Evolutionary conservation across 2,329 filamentous ascomycete species (phyloP).

Genomic region (Aphanocladium album): DNA sequence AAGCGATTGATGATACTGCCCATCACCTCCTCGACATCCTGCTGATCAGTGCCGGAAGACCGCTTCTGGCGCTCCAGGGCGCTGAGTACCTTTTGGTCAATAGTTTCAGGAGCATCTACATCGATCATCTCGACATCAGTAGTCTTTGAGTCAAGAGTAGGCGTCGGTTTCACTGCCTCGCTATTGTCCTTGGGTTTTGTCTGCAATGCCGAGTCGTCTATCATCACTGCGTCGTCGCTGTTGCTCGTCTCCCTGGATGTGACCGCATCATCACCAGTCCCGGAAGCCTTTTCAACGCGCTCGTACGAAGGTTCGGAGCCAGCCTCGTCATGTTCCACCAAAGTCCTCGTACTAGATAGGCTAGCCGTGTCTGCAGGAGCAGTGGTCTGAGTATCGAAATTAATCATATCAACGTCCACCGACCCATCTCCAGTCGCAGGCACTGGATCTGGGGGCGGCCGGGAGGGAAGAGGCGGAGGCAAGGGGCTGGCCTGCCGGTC

Average conservation of each 20-base stretch:
- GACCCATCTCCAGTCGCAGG: conserved; percentile 14
- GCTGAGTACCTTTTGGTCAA: conserved; percentile 42
- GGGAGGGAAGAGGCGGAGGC: conserved; percentile 47
- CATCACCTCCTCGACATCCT: conserved; percentile 95
- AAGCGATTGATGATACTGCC: conserved; percentile 86
- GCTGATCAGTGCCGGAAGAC: conserved; percentile 61
- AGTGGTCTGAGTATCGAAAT: conserved; percentile 26
- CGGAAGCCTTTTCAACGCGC: conserved; percentile 23
- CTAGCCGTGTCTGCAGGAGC: conserved; percentile 37
- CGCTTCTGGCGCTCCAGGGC: conserved; percentile 42
- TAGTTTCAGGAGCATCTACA: conserved; percentile 28
- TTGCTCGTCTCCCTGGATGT: not conserved
- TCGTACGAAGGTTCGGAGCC: conserved; percentile 31
- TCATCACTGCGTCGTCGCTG: conserved; percentile 21
- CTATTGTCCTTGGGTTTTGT: not conserved
- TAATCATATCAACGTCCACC: conserved; percentile 32
- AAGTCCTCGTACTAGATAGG: conserved; percentile 46
- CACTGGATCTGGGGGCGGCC: conserved; percentile 38
- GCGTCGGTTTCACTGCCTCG: not conserved
- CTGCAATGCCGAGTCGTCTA: conserved; percentile 5
- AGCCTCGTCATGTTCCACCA: conserved; percentile 41
- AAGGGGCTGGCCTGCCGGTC: conserved; percentile 21
- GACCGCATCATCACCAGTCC: conserved; percentile 19
- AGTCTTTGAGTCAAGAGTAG: not conserved
- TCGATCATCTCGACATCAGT: conserved; percentile 28